Base-by-base conservation (phyloP, 73 alveolate genomes). In the Diophrys sp. region DNA sequence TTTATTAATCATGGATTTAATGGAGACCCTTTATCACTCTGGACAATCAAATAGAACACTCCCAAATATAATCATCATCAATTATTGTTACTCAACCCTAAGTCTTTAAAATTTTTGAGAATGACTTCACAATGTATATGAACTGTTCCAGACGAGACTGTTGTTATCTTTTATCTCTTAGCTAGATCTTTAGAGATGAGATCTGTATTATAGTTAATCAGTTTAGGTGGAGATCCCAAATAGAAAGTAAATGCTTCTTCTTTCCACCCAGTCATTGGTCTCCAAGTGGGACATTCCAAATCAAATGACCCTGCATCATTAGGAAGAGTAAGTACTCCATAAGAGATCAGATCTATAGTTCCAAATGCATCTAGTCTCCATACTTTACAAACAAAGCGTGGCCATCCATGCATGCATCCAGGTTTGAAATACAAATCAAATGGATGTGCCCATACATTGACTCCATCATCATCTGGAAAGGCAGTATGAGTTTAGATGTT, bases 151-250 rank as follows among this genome's bases (percentile, higher is more conserved):
- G 92, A 84, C 70, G 84, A 70, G 79, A 84, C 71, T 0, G 92
- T 69, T 5, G 87, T 69, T 56, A 84, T 66, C 26, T 69, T 68
- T 32, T 83, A 74, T 56, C 92, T 69, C 33, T 67, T 23, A 54
- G 68, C 56, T 34, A 84, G 69, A 67, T 84, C 92, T 54, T 80
- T 77, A 24, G 81, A 75, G 54, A 84, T 44, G 5, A 88, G 88
- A 26, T 76, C 85, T 56, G 76, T n/a, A n/a, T n/a, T n/a, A n/a
- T n/a, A 34, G 32, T 77, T 85, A 11, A 81, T 80, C 14, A 85
- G 88, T 75, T 85, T 85, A 0, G 93, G 93, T 23, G 93, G 93
- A 2, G 88, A 88, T 33, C 93, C 93, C 1, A 85, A 66, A 68
- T 77, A 85, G 68, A 78, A 85, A 25, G 85, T 34, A 44, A 78